These are phyloP conservation scores for Sporobolomyces pararoseus DNA, from an alignment of 768 basidiomycete genomes.

Conservation along the genomic window DNA sequence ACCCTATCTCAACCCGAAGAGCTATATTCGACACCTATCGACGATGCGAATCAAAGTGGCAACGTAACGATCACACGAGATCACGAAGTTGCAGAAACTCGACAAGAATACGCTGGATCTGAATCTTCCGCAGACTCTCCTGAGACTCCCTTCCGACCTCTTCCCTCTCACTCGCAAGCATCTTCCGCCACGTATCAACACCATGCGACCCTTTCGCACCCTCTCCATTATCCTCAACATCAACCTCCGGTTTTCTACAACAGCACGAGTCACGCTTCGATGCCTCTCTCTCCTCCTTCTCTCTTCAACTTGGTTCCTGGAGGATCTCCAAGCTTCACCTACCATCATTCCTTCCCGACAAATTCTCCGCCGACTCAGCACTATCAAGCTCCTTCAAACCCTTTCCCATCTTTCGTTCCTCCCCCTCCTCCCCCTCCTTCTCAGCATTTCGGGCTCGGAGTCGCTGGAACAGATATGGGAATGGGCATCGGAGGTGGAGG, in stretches of 20 bases:
- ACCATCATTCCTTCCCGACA: conserved; percentile 3
- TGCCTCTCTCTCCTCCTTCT: conserved; percentile 16
- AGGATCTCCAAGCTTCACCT: conserved; percentile 6
- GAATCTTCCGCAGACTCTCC: not conserved
- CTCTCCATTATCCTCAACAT: conserved; percentile 7
- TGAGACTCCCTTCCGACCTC: not conserved
- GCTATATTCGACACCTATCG: not conserved
- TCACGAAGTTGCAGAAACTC: not conserved
- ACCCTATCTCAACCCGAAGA: not conserved
- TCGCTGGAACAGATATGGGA: not conserved
- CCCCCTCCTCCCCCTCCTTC: not conserved
- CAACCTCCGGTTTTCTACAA: conserved; percentile 6
- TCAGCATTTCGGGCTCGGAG: not conserved
- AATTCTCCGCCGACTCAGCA: not conserved
- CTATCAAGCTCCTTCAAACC: not conserved
- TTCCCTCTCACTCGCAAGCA: not conserved
- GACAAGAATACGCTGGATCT: conserved; percentile 6
- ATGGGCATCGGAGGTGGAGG: not conserved
- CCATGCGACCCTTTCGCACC: not conserved
- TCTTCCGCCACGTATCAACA: not conserved
- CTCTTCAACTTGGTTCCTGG: conserved; percentile 18
- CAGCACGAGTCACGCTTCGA: conserved; percentile 14
- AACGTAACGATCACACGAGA: not conserved
- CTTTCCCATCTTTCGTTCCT: not conserved
- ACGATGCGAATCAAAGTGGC: not conserved